Evolutionary conservation across 352 stramenopile genomes (phyloP), one percentile per base, ranked within the genome.

Genomic region (Phytophthora pinifolia): DNA sequence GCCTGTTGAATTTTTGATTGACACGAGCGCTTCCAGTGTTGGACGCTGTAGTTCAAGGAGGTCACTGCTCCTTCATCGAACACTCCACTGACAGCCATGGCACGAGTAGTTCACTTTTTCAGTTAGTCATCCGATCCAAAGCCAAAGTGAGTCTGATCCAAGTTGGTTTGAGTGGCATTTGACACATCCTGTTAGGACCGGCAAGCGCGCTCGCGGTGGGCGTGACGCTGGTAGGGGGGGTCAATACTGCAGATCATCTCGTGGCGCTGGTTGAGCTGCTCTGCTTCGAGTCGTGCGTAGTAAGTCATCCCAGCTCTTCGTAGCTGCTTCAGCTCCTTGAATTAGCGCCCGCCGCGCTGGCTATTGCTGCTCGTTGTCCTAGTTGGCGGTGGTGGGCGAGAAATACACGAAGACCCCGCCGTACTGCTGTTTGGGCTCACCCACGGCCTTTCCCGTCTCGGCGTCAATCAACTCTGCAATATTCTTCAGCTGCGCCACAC

Each of bases 331-430:
- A 36, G 49, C 32, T 17, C 18, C 25, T 59, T 25, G 54, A 53
- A 20, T 18, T 62, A 34, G 31, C 25, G 17, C 33, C 43, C 42
- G 30, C 13, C 35, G 44, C 17, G 18, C 8, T 13, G 4, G 18
- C 20, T 32, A 8, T 10, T 34, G 37, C 18, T 55, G 13, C 17
- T 37, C 20, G 22, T 27, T 27, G 22, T 29, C 32, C 34, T 67
- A 61, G 35, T 44, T 39, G 8, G 30, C 31, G 3, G 45, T 77
- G 38, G 52, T 46, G 10, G 76, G 76, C 32, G 65, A 59, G 48
- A 74, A 87, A 57, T 78, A 79, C 29, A 77, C 62, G 55, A 83
- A 91, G 31, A 89, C 65, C 10, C 70, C 72, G 35, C 81, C 81
- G 43, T 62, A 87, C 54, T 86, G 74, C 36, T 81, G 60, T 14